Conservation (phyloP, 306 rosid genomes). For the Benincasa hispida region DNA sequence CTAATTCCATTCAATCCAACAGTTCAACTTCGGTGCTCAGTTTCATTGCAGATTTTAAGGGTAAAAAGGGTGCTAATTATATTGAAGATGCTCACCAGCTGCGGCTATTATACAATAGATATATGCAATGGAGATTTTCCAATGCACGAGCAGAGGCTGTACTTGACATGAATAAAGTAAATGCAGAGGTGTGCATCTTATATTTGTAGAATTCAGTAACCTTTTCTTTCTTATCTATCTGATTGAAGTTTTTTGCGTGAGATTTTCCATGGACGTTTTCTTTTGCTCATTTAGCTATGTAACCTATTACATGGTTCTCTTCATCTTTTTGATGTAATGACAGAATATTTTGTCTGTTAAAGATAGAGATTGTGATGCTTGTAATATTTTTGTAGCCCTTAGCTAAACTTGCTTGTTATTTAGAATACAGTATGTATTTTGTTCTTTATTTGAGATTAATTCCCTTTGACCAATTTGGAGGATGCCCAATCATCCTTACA, state of each 20-base stretch:
- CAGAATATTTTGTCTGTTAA: neutral
- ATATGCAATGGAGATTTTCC: conserved; percentile 79
- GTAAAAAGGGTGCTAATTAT: conserved; percentile 54
- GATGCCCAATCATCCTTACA: neutral
- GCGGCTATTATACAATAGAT: conserved; percentile 70
- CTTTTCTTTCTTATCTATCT: neutral
- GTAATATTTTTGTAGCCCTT: neutral
- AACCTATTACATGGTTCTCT: neutral
- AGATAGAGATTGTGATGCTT: neutral
- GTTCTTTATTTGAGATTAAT: neutral
- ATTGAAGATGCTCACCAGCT: conserved; percentile 92
- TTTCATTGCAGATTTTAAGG: conserved; percentile 73
- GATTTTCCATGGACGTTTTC: neutral
- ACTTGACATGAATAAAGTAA: conserved; percentile 53
- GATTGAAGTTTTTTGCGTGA: neutral
- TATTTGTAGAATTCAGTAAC: neutral
- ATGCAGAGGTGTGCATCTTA: conserved; percentile 45
- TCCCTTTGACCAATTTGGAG: neutral
- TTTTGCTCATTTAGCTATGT: neutral
- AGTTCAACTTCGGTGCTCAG: conserved; percentile 67
- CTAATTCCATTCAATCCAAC: conserved; percentile 35
- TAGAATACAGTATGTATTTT: neutral
- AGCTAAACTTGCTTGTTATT: neutral
- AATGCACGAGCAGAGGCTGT: conserved; percentile 72
- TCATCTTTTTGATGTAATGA: neutral